These are phyloP conservation scores for Nosema bombycis DNA, from an alignment of 371 early-diverging fungal species.

Conservation along the genomic window DNA sequence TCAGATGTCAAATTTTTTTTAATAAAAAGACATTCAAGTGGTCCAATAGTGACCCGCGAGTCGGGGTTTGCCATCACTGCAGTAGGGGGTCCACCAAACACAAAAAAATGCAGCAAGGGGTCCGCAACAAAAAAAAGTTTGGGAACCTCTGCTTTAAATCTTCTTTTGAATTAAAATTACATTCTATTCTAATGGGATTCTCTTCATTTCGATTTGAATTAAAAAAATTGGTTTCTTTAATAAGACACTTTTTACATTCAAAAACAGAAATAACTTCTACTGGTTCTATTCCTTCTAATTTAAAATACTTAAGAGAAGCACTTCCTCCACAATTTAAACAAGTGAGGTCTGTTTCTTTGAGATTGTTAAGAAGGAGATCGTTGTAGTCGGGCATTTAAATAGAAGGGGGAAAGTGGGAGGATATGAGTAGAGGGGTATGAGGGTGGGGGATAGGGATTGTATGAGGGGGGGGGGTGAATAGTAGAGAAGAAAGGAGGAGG, in stretches of 20 bases:
- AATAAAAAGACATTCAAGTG: too few species aligned
- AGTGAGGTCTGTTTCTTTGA: neutral
- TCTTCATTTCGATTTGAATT: conserved; percentile 1
- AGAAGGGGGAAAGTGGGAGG: neutral
- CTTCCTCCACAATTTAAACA: conserved; percentile 7
- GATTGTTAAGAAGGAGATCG: neutral
- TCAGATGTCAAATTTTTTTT: too few species aligned
- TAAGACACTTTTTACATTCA: conserved; percentile 39
- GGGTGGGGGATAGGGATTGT: neutral
- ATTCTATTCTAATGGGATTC: conserved; percentile 31
- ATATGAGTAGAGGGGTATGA: neutral
- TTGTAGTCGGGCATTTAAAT: neutral
- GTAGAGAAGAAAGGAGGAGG: too few species aligned
- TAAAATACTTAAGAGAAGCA: conserved; percentile 13
- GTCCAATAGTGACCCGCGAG: too few species aligned
- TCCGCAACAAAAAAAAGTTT: too few species aligned
- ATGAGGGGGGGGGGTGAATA: neutral
- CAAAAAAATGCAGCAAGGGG: too few species aligned
- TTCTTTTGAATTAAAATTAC: conserved; percentile 23
- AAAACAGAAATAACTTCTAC: conserved; percentile 27
- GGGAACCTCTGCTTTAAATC: too few species aligned
- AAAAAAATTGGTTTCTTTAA: conserved; percentile 17
- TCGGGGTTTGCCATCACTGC: too few species aligned
- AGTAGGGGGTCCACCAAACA: too few species aligned
- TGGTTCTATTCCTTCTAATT: conserved; percentile 16